Base-by-base conservation (phyloP, 2,329 filamentous ascomycete genomes). In the Kalaharituber pfeilii region DNA sequence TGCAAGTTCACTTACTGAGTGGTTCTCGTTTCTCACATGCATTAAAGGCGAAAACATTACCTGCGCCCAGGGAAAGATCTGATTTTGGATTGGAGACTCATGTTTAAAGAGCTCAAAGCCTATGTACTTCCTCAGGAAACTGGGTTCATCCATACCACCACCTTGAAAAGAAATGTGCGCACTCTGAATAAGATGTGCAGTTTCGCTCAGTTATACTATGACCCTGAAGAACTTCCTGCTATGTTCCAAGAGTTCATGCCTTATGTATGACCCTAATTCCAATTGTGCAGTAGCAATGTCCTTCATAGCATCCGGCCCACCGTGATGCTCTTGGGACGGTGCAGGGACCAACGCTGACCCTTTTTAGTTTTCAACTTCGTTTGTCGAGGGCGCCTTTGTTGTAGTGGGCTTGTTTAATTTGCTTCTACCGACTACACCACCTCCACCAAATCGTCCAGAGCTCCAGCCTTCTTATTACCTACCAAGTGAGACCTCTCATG, bases 81-180 rank as follows among this genome's bases (percentile, higher is more conserved):
- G n/a, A 75, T 77, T 11, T 77, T 98, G 57, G 89, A 98, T 67
- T 98, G 91, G 91, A 79, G 80, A 62, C 89, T 88, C 6, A 72
- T 98, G 27, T 98, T 85, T 78, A 84, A 86, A 64, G 89, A 96
- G 67, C 73, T 96, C 63, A 96, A 95, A 72, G 76, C 82, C 44
- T 82, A 95, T 66, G 85, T 95, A 13, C 72, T 98, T 15, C 89
- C 91, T 1, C 80, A 79, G 49, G 91, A 98, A 67, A 82, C 81
- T 8, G 78, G 76, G 44, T 69, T 78, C 57, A 75, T 80, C 50
- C 76, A 80, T 64, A 74, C 75, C 36, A 74, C 75, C 24, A 80
- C 76, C 65, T 69, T 77, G 52, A 82, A 80, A 69, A 75, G 79
- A 39, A 82, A 80, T 65, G 73, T 81, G 57, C 77, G 81, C 58